Evolutionary conservation across 2,329 filamentous ascomycete genomes (phyloP).

Genomic region (Cryoendolithus antarcticus): DNA sequence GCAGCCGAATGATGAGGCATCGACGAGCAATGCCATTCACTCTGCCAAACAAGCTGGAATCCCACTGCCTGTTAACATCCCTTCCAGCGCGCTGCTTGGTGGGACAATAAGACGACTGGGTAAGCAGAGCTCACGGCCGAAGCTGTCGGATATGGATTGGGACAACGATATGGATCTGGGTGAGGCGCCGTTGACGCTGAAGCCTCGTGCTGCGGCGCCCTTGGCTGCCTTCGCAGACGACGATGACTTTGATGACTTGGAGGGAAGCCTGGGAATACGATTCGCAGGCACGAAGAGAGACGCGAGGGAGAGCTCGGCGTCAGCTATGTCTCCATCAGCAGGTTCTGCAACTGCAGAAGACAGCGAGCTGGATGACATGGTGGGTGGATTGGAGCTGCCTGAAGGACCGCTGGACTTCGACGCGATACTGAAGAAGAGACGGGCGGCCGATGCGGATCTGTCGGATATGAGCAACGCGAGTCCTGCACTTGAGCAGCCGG

Average conservation of each 20-base stretch:
- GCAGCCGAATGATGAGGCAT: conserved; percentile 71
- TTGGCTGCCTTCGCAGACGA: conserved; percentile 25
- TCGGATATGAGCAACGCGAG: conserved; percentile 21
- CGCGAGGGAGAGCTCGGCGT: conserved; percentile 73
- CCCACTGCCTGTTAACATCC: conserved; percentile 75
- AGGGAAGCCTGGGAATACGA: conserved; percentile 82
- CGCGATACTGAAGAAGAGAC: conserved; percentile 61
- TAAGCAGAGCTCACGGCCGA: conserved; percentile 33
- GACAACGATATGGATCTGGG: conserved; percentile 38
- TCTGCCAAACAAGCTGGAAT: conserved; percentile 83
- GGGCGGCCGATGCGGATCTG: conserved; percentile 35
- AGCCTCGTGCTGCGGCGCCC: conserved; percentile 18
- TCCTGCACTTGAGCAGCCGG: conserved; percentile 25
- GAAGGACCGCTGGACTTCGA: conserved; percentile 72
- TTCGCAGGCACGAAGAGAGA: conserved; percentile 78
- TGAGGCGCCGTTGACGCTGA: conserved; percentile 28
- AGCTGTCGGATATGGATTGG: conserved; percentile 37
- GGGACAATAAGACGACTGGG: conserved; percentile 88
- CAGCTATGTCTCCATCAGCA: conserved; percentile 81
- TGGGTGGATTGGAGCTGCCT: conserved; percentile 81
- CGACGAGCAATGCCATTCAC: conserved; percentile 73
- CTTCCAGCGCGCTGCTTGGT: conserved; percentile 76
- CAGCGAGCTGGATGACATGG: conserved; percentile 74
- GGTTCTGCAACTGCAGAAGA: conserved; percentile 91
- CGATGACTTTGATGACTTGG: conserved; percentile 85